A percentile compares a stretch with the other conserved stretches of the same genome.
Conservation (phyloP, 1,284 basidiomycete genomes). For the Gastroboletus turbinatus region DNA sequence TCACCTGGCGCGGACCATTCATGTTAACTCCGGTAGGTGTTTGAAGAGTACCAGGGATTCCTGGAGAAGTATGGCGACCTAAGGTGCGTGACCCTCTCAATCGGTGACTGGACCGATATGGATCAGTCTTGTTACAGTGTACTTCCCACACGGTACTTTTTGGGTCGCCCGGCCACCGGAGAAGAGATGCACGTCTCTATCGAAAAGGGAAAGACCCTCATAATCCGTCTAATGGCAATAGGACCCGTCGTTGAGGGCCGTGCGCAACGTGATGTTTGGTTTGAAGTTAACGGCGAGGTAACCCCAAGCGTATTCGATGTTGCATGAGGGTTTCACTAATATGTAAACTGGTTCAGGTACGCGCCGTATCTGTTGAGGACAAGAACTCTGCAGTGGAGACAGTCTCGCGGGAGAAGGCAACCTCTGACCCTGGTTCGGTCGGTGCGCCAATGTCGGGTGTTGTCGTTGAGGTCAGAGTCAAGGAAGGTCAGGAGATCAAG, state of each 20-base stretch:
- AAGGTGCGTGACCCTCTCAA: conserved; percentile 50
- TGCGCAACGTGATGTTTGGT: conserved; percentile 96
- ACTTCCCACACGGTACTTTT: conserved; percentile 96
- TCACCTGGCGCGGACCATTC: conserved; percentile 9
- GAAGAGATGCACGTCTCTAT: conserved; percentile 98
- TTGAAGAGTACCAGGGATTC: conserved; percentile 96
- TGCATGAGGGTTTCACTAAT: conserved; percentile 15
- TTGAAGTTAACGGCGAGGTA: conserved; percentile 96
- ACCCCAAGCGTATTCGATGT: conserved; percentile 16
- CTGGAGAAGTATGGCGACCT: conserved; percentile 95
- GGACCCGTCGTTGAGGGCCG: conserved; percentile 90
- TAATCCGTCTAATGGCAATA: conserved; percentile 94
- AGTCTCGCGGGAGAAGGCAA: conserved; percentile 91
- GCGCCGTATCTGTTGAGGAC: conserved; percentile 93
- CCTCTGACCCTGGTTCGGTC: conserved; percentile 90
- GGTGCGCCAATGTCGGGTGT: conserved; percentile 98
- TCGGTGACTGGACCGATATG: conserved; percentile 16
- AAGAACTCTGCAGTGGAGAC: conserved; percentile 95
- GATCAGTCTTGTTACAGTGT: conserved; percentile 50
- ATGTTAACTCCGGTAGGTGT: conserved; percentile 59
- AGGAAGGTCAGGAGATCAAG: conserved; percentile 96
- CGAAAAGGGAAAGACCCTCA: conserved; percentile 96
- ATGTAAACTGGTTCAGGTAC: conserved; percentile 51
- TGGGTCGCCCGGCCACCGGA: conserved; percentile 86
- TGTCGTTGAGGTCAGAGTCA: conserved; percentile 95